phyloP scores from a whole-genome alignment of 257 asterid genomes.

The Oldenlandia corymbosa region DNA sequence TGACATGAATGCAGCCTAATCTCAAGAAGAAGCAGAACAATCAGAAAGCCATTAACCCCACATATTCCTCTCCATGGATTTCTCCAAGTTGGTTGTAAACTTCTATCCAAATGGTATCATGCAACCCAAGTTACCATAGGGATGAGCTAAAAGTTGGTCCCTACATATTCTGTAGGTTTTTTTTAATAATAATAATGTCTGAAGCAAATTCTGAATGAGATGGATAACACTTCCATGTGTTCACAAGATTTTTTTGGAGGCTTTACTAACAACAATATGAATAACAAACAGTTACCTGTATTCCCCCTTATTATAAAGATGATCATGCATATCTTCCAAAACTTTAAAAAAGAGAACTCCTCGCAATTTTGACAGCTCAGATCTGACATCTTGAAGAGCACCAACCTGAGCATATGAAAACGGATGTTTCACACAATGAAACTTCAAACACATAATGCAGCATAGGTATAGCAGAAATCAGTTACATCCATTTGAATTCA shows the following conservation, averaged over 20 bases:
- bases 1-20: background rate
- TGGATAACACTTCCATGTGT: too few species aligned
- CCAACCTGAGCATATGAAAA: conserved; percentile 66
- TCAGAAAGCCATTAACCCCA: background rate
- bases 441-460: background rate
- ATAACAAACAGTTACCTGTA: conserved; percentile 49
- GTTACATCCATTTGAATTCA: too few species aligned
- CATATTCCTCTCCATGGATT: background rate
- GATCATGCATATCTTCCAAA: conserved; percentile 94
- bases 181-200: background rate
- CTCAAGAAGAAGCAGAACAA: too few species aligned
- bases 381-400: conserved; percentile 98
- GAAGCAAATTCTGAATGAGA: background rate
- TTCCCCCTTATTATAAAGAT: conserved; percentile 94
- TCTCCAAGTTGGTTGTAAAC: background rate
- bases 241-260: too few species aligned
- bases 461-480: background rate
- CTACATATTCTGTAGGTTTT: background rate
- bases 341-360: conserved; percentile 91
- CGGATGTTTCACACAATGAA: conserved; percentile 14
- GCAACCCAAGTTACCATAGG: background rate
- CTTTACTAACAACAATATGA: background rate
- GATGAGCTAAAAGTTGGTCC: background rate
- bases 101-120: background rate
- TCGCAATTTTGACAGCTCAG: conserved; percentile 87